These are phyloP conservation scores for Ascosphaera apis DNA, from an alignment of 2,329 filamentous ascomycete genomes.

Conservation along the genomic window DNA sequence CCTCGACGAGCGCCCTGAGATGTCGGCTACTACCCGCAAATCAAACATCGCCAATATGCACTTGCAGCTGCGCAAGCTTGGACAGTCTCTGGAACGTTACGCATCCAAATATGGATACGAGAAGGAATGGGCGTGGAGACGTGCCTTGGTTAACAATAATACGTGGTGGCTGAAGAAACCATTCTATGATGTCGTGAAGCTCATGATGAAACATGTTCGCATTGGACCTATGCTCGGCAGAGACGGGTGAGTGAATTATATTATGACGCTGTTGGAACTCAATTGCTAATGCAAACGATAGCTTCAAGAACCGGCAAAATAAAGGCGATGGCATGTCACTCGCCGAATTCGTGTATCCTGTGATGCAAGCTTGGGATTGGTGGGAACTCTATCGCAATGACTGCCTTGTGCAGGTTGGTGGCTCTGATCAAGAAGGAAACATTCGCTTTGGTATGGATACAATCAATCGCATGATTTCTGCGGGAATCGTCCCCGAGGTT, in stretches of 20 bases:
- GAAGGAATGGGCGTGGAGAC: slow-evolving; percentile 40
- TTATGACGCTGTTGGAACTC: not conserved
- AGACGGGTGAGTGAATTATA: slow-evolving; percentile 45
- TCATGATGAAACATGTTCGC: slow-evolving; percentile 49
- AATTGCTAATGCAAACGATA: slow-evolving; percentile 9
- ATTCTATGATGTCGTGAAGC: slow-evolving; percentile 50
- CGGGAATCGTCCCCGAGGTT: slow-evolving; percentile 9
- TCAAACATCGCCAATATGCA: slow-evolving; percentile 26
- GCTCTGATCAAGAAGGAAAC: slow-evolving; percentile 90
- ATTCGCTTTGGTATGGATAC: slow-evolving; percentile 76
- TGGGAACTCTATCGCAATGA: slow-evolving; percentile 58
- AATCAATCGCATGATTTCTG: slow-evolving; percentile 48
- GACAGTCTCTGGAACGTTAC: slow-evolving; percentile 46
- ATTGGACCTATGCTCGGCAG: slow-evolving; percentile 71
- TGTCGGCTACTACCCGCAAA: slow-evolving; percentile 17
- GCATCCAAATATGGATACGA: slow-evolving; percentile 42
- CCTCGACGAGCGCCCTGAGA: slow-evolving; percentile 16
- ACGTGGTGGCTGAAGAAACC: slow-evolving; percentile 54
- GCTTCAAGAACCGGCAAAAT: slow-evolving; percentile 62
- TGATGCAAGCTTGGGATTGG: slow-evolving; percentile 93
- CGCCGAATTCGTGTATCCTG: slow-evolving; percentile 76
- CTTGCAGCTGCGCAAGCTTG: slow-evolving; percentile 36
- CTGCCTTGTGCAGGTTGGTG: slow-evolving; percentile 73
- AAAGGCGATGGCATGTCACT: slow-evolving; percentile 82
- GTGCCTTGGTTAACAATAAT: slow-evolving; percentile 56